A percentile compares a stretch with the other conserved stretches of the same genome.
These are phyloP conservation scores for Starmerella bombi DNA, from an alignment of 805 yeast species.

Conservation along the genomic window DNA sequence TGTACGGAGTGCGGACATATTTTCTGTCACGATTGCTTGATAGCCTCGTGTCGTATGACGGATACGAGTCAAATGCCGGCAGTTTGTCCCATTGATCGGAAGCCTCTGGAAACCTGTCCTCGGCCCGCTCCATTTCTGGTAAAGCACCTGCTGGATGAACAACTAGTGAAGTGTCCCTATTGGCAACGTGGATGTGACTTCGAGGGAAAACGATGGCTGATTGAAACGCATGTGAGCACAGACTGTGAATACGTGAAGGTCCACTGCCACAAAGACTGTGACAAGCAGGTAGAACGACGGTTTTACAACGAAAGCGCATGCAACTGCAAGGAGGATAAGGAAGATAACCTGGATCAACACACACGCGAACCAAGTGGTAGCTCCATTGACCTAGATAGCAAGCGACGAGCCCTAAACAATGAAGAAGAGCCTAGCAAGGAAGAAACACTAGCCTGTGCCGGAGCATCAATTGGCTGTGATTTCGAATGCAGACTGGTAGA, in stretches of 20 bases:
- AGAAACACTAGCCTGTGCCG: slow-evolving; percentile 19
- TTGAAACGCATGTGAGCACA: slow-evolving; percentile 36
- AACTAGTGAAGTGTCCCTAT: slow-evolving; percentile 44
- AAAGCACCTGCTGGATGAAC: slow-evolving; percentile 47
- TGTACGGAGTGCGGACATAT: slow-evolving; percentile 59
- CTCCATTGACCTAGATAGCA: no score
- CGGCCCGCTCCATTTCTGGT: slow-evolving; percentile 46
- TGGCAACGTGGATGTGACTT: slow-evolving; percentile 41
- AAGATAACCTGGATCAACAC: not conserved
- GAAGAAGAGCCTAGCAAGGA: slow-evolving; percentile 4
- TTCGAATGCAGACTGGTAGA: not conserved
- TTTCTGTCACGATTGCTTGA: slow-evolving; percentile 45
- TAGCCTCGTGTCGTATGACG: slow-evolving; percentile 18
- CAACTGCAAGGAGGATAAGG: not conserved
- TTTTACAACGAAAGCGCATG: not conserved
- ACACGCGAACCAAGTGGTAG: not conserved
- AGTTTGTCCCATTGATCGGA: slow-evolving; percentile 51
- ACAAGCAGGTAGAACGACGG: slow-evolving; percentile 18
- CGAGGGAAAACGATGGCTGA: slow-evolving; percentile 46
- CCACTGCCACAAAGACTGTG: slow-evolving; percentile 27
- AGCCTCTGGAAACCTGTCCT: slow-evolving; percentile 32
- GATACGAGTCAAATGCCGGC: slow-evolving; percentile 8
- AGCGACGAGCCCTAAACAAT: no score
- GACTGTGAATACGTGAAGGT: slow-evolving; percentile 33
- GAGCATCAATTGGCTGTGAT: slow-evolving; percentile 24